Evolutionary conservation across 768 basidiomycete species (phyloP).

Genomic region (Naganishia friedmannii): DNA sequence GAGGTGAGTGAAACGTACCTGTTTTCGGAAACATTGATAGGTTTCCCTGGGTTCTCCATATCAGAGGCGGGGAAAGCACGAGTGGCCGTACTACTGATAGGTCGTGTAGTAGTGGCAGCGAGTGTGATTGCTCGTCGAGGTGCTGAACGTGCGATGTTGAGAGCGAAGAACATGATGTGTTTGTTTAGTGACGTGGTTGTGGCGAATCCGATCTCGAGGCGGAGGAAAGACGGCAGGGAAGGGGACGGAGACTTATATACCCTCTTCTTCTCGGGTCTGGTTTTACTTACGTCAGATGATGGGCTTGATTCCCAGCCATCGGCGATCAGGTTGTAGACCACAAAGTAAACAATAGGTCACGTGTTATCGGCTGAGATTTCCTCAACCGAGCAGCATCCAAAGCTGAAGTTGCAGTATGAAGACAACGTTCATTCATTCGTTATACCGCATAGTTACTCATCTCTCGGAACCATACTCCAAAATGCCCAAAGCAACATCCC

Average conservation of each 20-base stretch:
- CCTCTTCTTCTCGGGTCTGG: background rate
- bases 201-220: background rate
- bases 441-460: too few species aligned
- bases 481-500: constrained; percentile 51
- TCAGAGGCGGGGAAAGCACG: background rate
- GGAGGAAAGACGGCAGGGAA: background rate
- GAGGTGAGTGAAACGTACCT: background rate
- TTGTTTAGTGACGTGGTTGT: background rate
- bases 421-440: too few species aligned
- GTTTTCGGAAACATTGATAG: background rate
- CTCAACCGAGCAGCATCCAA: background rate
- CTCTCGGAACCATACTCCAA: constrained; percentile 15
- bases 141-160: constrained; percentile 3
- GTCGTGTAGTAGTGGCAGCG: background rate
- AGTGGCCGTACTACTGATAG: background rate
- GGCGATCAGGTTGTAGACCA: background rate
- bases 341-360: constrained; percentile 21
- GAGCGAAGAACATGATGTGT: constrained; percentile 7
- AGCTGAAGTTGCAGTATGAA: background rate
- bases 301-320: constrained; percentile 3
- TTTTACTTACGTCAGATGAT: background rate
- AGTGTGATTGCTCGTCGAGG: too few species aligned
- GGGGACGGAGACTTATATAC: background rate
- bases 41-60: constrained; percentile 14
- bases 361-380: background rate